Percentiles rank a stretch among this genome's conserved stretches.
Conservation (phyloP, 2,329 filamentous ascomycete genomes). For the Penicillium sp. region DNA sequence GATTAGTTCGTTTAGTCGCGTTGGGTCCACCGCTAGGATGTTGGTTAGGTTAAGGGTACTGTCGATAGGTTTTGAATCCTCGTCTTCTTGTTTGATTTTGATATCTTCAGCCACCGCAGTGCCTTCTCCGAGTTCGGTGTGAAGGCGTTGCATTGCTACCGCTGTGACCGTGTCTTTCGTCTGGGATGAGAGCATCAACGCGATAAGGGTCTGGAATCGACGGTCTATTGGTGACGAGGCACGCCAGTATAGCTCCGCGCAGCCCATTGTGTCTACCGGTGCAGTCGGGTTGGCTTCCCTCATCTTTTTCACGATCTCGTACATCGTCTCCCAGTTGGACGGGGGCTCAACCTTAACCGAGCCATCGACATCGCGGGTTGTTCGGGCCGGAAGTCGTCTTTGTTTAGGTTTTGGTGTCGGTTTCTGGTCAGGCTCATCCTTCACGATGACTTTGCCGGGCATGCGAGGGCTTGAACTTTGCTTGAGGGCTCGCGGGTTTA, state of each 20-base stretch:
- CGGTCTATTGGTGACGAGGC: constrained; percentile 53
- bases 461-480: constrained; percentile 10
- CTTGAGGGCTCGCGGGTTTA: constrained; percentile 24
- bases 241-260: constrained; percentile 55
- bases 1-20: constrained; percentile 69
- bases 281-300: constrained; percentile 64
- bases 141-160: constrained; percentile 74
- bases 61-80: constrained; percentile 31
- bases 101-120: constrained; percentile 8
- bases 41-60: constrained; percentile 69
- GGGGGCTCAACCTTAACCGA: constrained; percentile 56
- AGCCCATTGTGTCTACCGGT: constrained; percentile 97
- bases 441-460: constrained; percentile 25
- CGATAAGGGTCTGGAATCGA: constrained; percentile 81
- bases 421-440: constrained; percentile 26
- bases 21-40: constrained; percentile 68
- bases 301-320: constrained; percentile 75
- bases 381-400: constrained; percentile 43
- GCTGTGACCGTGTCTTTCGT: constrained; percentile 92
- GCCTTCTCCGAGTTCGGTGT: constrained; percentile 62
- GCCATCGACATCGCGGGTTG: constrained; percentile 39
- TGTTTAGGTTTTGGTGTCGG: constrained; percentile 30
- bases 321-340: constrained; percentile 79
- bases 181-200: constrained; percentile 87
- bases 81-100: constrained; percentile 27